Conservation (phyloP, 768 basidiomycete species). For the Sarcodon sp. region DNA sequence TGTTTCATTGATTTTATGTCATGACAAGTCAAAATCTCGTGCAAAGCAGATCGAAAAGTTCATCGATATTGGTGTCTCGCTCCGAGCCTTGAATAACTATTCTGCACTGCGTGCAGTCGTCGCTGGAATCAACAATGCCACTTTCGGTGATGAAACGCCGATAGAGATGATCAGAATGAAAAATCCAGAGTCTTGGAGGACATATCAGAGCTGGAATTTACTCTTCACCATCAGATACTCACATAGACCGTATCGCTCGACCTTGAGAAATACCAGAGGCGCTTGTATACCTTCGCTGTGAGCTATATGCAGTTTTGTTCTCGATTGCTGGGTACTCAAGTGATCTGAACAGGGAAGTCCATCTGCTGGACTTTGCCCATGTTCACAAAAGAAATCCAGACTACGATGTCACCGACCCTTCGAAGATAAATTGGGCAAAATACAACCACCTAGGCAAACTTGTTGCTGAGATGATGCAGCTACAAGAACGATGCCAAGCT, state of each 20-base stretch:
- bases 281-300: conserved; percentile 81
- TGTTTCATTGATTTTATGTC: conserved; percentile 79
- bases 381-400: conserved; percentile 80
- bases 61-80: conserved; percentile 66
- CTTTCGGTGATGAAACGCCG: conserved; percentile 64
- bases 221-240: conserved; percentile 72
- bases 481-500: conserved; percentile 58
- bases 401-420: conserved; percentile 46
- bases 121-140: conserved; percentile 83
- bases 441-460: conserved; percentile 88
- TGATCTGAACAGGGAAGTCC: conserved; percentile 55
- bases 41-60: conserved; percentile 83
- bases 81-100: conserved; percentile 84
- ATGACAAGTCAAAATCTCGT: conserved; percentile 64
- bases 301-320: conserved; percentile 2
- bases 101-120: conserved; percentile 86
- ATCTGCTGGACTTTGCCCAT: conserved; percentile 79
- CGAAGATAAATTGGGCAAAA: conserved; percentile 90
- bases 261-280: conserved; percentile 73
- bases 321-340: conserved; percentile 4
- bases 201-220: conserved; percentile 72
- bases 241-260: conserved; percentile 85
- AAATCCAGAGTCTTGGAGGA: conserved; percentile 60
- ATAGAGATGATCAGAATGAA: conserved; percentile 60
- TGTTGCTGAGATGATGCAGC: conserved; percentile 63